Conservation (phyloP, 306 rosid genomes). For the Citrullus amarus region DNA sequence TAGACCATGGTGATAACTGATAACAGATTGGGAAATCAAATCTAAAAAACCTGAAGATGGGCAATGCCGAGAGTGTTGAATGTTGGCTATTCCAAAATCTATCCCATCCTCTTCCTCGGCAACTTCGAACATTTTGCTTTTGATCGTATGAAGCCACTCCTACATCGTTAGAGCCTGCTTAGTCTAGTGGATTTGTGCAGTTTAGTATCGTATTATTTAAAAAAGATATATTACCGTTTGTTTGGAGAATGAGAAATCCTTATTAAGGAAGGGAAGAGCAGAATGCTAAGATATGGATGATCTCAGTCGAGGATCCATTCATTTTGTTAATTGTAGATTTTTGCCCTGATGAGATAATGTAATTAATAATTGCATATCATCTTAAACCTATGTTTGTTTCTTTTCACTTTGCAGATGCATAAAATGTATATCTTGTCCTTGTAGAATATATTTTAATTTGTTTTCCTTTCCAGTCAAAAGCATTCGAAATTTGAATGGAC, state of each 20-base stretch:
- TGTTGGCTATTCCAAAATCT: background rate
- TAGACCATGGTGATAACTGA: background rate
- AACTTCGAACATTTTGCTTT: background rate
- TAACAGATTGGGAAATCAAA: background rate
- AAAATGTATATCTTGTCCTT: background rate
- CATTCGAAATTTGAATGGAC: constrained; percentile 92
- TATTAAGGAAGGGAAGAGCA: background rate
- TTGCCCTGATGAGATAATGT: background rate
- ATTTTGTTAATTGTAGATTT: background rate
- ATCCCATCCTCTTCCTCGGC: background rate
- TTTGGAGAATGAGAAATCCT: background rate
- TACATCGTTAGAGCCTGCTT: background rate
- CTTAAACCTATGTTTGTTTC: background rate
- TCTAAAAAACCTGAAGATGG: background rate
- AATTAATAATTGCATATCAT: background rate
- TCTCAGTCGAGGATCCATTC: background rate
- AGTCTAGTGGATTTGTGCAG: background rate
- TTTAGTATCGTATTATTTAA: background rate
- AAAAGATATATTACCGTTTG: background rate
- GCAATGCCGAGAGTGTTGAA: background rate
- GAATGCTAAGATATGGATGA: background rate
- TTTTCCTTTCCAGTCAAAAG: constrained; percentile 56
- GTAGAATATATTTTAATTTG: background rate
- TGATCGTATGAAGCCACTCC: background rate
- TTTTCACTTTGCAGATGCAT: background rate